Base-by-base conservation (phyloP, 495 filamentous ascomycete species). In the Aspergillus incahuasiensis region DNA sequence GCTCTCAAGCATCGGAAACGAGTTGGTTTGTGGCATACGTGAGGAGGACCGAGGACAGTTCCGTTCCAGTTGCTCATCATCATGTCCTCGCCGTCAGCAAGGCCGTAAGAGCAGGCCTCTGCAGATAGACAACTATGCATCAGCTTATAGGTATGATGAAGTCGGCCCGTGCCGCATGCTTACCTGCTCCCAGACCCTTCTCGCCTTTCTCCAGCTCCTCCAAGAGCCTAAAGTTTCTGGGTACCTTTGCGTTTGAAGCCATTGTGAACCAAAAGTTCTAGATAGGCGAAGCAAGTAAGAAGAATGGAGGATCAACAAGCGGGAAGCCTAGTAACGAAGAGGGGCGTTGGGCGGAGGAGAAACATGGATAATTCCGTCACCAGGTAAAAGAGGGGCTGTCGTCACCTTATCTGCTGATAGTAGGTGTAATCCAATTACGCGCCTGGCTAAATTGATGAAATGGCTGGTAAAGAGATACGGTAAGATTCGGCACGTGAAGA, bases 151-250 rank as follows among this genome's bases (percentile, higher is more conserved):
- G n/a, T 15, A 24, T 16, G 42, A 9, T 35, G 22, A 20, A 11
- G 4, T 34, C 24, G n/a, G 16, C 9, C 20, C 28, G 21, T 41
- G 7, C 59, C 28, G 42, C 48, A 50, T 58, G 53, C 60, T 58
- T 50, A 96, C 92, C 92, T 75, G 92, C 91, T 63, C 95, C 92
- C 47, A 92, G 78, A 42, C 95, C 94, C 71, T 97, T 98, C 78
- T 98, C 94, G 60, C 94, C 94, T 77, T 97, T 97, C 79, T 98
- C 94, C 3, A 98, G 81, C 84, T 98, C 94, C 68, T 96, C 95
- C 18, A 98, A 82, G 61, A 98, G 83, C 61, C 92, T 83, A 67
- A 98, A 98, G 74, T 97, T 97, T 64, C 94, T 81, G 38, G 94
- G 94, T 32, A 98, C 81, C 65, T 95, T 95, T 35, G 94, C 90